Evolutionary conservation across 2,329 filamentous ascomycete genomes (phyloP), one percentile per base, ranked within the genome.

Genomic region (Pseudomassariella vexata): DNA sequence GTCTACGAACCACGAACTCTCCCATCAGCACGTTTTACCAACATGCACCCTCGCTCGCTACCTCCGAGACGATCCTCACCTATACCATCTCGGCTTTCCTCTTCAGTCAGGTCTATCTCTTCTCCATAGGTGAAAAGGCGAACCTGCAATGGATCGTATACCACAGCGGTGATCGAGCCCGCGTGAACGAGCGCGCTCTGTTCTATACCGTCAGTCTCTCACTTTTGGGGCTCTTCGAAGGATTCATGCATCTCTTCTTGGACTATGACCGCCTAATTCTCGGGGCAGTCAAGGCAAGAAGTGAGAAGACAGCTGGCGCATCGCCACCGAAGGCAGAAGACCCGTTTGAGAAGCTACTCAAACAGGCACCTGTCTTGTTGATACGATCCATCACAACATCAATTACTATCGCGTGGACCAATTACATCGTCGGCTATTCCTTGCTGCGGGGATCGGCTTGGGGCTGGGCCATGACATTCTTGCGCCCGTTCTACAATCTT

Each of bases 121-220:
- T 79, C 73, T 82, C 82, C 4, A 67, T 73, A 31, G 63, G 78
- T 15, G 62, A 65, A 12, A 60, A 61, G 23, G 70, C 73, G 32
- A 78, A 80, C 39, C 66, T 95, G 33, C 71, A 73, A 41, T 85
- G 83, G 73, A 78, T 94, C 44, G 83, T 82, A 34, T 72, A 77
- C 44, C 77, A 75, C 56, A 79, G 66, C 39, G 79, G 72, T 44
- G 85, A 92, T 54, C 74, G 88, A 21, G 72, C 82, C 14, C 72
- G 78, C 32, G 62, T 95, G 37, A 96, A 96, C 54, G 90, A 96
- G 65, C 76, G 84, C 42, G 82, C 87, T 1, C 72, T 96, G 17
- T 92, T 88, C 53, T 66, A 95, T 30, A 79, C 85, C 20, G 75
- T 73, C 38, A 79, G 84, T 48, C 75, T 92, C 43, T 52, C 80